phyloP scores from a whole-genome alignment of 2,329 filamentous ascomycete species.

The Diaporthe helianthi region DNA sequence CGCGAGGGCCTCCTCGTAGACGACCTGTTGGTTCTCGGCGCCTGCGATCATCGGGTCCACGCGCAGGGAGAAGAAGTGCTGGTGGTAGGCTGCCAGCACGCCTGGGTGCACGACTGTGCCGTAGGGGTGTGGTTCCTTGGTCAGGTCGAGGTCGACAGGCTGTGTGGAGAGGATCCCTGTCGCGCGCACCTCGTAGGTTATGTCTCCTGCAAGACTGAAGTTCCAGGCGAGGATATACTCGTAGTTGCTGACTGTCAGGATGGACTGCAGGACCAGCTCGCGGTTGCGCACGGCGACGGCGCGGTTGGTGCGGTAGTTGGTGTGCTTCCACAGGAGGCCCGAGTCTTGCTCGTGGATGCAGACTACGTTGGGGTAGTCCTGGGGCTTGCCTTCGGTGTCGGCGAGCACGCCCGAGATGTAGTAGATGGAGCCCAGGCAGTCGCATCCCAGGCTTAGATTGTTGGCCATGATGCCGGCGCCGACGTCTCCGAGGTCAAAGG shows the following conservation, averaged over 20 bases:
- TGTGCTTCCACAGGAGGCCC: constrained; percentile 64
- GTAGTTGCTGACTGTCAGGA: constrained; percentile 65
- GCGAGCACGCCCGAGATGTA: constrained; percentile 38
- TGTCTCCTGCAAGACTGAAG: constrained; percentile 56
- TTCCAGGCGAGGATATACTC: constrained; percentile 50
- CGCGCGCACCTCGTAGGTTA: constrained; percentile 35
- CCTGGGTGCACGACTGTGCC: constrained; percentile 69
- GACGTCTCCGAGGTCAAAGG: constrained; percentile 72
- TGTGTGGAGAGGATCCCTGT: constrained; percentile 62
- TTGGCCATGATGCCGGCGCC: constrained; percentile 71
- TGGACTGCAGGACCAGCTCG: constrained; percentile 61
- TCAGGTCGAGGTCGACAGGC: constrained; percentile 60
- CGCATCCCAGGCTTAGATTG: constrained; percentile 66
- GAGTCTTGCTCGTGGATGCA: constrained; percentile 66
- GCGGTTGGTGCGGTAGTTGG: constrained; percentile 60
- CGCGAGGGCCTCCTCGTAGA: constrained; percentile 65
- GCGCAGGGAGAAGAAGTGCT: constrained; percentile 77
- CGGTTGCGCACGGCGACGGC: constrained; percentile 59
- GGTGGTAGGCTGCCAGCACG: constrained; percentile 72
- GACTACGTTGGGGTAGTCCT: constrained; percentile 51
- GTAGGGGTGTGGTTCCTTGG: constrained; percentile 55
- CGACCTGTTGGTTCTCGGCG: constrained; percentile 58
- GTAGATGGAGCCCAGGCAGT: constrained; percentile 67
- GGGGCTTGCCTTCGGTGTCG: constrained; percentile 30
- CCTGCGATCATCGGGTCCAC: constrained; percentile 69